Evolutionary conservation across 768 basidiomycete species (phyloP).

Genomic region (Cystobasidium tubakii): DNA sequence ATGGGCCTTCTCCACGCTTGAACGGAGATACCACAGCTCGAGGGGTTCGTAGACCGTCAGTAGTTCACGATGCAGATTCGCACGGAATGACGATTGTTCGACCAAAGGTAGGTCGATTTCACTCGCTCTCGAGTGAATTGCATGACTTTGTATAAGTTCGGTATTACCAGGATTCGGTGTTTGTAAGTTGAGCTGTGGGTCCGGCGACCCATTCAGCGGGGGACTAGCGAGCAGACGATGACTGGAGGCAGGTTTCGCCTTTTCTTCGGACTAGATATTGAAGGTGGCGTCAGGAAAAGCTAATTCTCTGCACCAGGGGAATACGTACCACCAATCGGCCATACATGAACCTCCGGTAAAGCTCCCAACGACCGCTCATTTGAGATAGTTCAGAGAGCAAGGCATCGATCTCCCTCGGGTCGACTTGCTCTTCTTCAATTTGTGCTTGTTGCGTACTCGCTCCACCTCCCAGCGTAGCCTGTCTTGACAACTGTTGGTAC

Average conservation of each 20-base stretch:
- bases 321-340: conserved; percentile 58
- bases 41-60: conserved; percentile 74
- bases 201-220: not conserved
- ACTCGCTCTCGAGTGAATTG: conserved; percentile 11
- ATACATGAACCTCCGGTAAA: conserved; percentile 80
- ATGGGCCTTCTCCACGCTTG: conserved; percentile 86
- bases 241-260: not conserved
- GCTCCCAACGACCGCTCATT: conserved; percentile 83
- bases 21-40: conserved; percentile 84
- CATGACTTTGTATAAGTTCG: not conserved
- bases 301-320: no score
- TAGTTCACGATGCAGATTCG: conserved; percentile 63
- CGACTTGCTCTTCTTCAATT: conserved; percentile 56
- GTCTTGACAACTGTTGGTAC: conserved; percentile 33
- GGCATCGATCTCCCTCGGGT: conserved; percentile 87
- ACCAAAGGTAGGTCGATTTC: conserved; percentile 25
- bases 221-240: conserved; percentile 32
- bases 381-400: conserved; percentile 78
- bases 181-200: not conserved
- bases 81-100: conserved; percentile 48
- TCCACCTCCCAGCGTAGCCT: not conserved
- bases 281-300: no score
- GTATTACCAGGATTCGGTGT: not conserved
- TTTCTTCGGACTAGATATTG: conserved; percentile 26
- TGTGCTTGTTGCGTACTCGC: not conserved